phyloP scores from a whole-genome alignment of 257 asterid genomes.

The Solanum megistacrolobum region DNA sequence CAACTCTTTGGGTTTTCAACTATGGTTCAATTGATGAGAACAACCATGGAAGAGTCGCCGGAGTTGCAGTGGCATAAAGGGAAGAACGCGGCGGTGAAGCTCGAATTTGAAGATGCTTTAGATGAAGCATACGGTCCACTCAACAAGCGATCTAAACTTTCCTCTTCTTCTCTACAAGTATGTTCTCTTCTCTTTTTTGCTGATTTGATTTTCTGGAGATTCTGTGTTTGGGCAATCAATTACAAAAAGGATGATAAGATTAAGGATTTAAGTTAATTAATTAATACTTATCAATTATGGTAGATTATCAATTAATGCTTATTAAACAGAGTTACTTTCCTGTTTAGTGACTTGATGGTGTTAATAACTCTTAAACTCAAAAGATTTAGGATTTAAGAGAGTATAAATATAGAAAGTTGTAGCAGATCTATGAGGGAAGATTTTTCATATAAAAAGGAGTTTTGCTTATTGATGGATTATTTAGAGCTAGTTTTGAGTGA shows the following conservation, averaged over 20 bases:
- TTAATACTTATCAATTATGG: not conserved
- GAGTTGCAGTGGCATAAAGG: slow-evolving; percentile 12
- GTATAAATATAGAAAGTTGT: not conserved
- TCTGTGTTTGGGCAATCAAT: not conserved
- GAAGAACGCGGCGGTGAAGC: slow-evolving; percentile 28
- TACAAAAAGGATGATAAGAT: not conserved
- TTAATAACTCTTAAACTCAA: not conserved
- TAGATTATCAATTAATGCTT: not conserved
- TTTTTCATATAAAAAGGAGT: not conserved
- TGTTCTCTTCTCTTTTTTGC: not conserved
- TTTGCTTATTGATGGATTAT: not conserved
- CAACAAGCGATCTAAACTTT: slow-evolving; percentile 33
- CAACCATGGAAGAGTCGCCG: slow-evolving; percentile 6
- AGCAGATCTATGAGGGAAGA: not conserved
- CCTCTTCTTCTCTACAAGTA: slow-evolving; percentile 13
- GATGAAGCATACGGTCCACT: slow-evolving; percentile 36
- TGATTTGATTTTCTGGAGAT: not conserved
- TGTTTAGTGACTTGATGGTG: not conserved
- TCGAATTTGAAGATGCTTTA: slow-evolving; percentile 30
- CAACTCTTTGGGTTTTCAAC: not conserved
- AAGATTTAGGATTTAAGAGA: not conserved
- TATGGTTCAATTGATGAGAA: slow-evolving; percentile 37
- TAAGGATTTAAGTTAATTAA: not conserved
- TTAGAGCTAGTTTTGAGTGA: not conserved
- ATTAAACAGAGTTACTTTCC: not conserved